These are phyloP conservation scores for Pseudodiploospora longispora DNA, from an alignment of 2,329 filamentous ascomycete species.

Conservation along the genomic window DNA sequence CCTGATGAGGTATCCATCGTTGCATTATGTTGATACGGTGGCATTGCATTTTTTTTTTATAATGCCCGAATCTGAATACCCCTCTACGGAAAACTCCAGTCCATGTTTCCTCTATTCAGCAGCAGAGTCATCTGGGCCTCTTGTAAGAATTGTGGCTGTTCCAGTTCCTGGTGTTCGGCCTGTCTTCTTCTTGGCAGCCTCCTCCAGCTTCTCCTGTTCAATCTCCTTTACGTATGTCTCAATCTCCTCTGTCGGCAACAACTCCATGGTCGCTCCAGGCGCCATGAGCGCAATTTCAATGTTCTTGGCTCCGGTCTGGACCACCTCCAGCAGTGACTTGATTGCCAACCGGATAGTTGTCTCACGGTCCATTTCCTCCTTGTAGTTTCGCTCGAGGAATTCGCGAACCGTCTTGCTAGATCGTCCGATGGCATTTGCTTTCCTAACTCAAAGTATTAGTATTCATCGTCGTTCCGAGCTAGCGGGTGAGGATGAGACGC, in stretches of 20 bases:
- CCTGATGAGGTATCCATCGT: constrained; percentile 16
- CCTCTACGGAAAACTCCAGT: constrained; percentile 15
- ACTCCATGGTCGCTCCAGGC: constrained; percentile 82
- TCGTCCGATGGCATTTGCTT: constrained; percentile 96
- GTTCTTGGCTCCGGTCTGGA: constrained; percentile 98
- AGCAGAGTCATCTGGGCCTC: constrained; percentile 38
- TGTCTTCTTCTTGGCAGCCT: constrained; percentile 94
- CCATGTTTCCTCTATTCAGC: constrained; percentile 23
- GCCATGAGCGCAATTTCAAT: constrained; percentile 99
- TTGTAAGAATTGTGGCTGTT: constrained; percentile 66
- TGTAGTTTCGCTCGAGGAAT: constrained; percentile 98
- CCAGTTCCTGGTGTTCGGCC: constrained; percentile 63
- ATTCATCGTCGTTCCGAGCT: neutral
- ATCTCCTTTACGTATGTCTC: constrained; percentile 98
- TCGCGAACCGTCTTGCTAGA: constrained; percentile 99
- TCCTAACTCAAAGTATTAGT: constrained; percentile 49
- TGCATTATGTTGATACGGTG: constrained; percentile 31
- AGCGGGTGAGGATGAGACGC: constrained; percentile 22
- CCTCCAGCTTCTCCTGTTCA: constrained; percentile 98
- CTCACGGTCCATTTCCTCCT: constrained; percentile 94
- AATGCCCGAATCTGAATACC: constrained; percentile 13
- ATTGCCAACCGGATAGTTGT: constrained; percentile 94
- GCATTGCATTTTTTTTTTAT: constrained; percentile 13
- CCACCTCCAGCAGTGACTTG: constrained; percentile 95
- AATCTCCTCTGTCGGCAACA: constrained; percentile 92